Conservation (phyloP, 129 eudicot species). For the Pittosporum tobira region DNA sequence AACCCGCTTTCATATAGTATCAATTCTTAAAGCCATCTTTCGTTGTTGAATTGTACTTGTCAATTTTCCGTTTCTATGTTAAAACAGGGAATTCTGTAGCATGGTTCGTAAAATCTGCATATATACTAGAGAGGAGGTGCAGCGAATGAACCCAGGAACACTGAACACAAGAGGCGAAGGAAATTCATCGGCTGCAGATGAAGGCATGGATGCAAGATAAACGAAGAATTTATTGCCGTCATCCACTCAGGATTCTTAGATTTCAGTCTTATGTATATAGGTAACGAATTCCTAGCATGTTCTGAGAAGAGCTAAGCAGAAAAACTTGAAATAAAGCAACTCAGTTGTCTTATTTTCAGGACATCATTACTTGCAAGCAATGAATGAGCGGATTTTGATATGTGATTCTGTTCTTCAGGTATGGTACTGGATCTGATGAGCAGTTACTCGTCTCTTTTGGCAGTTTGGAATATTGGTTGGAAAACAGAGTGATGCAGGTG, state of each 20-base stretch:
- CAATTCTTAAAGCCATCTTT: too few species aligned
- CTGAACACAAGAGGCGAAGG: slow-evolving; percentile 55
- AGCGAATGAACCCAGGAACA: slow-evolving; percentile 68
- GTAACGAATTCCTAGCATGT: slow-evolving; percentile 15
- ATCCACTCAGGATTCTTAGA: slow-evolving; percentile 43
- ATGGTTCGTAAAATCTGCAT: slow-evolving; percentile 90
- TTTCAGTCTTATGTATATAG: slow-evolving; percentile 20
- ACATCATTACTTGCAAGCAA: neutral
- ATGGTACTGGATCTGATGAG: too few species aligned
- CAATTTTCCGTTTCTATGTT: neutral
- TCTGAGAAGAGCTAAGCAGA: neutral
- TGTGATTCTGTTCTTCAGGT: slow-evolving; percentile 20
- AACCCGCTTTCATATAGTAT: too few species aligned
- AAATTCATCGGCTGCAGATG: slow-evolving; percentile 47
- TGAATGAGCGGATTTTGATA: neutral
- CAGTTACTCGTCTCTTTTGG: too few species aligned
- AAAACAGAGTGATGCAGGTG: too few species aligned
- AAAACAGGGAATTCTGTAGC: slow-evolving; percentile 70
- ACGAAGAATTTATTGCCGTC: slow-evolving; percentile 32
- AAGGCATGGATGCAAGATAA: slow-evolving; percentile 60
- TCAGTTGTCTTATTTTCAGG: neutral
- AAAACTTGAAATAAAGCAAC: neutral
- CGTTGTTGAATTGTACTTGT: slow-evolving; percentile 2
- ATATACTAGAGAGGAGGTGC: slow-evolving; percentile 85
- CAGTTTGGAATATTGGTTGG: too few species aligned